These are phyloP conservation scores for Grosmannia clavigera DNA, from an alignment of 2,329 filamentous ascomycete species.

Conservation along the genomic window DNA sequence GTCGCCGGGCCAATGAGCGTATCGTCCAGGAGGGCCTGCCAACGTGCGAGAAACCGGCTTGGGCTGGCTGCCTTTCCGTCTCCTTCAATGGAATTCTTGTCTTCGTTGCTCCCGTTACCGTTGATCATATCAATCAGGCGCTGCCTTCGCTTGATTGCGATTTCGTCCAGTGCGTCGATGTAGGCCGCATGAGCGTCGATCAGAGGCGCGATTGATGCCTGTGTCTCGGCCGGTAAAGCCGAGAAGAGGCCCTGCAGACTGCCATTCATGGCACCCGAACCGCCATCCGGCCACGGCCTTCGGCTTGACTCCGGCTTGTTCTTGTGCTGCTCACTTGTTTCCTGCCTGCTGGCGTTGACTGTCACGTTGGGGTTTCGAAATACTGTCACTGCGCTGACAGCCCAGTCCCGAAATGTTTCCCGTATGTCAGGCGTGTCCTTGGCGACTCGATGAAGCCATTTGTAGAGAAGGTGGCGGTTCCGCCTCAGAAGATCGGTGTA, in stretches of 20 bases:
- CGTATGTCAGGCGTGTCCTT: slow-evolving; percentile 55
- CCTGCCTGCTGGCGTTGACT: neutral
- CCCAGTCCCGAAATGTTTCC: slow-evolving; percentile 48
- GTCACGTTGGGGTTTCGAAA: slow-evolving; percentile 29
- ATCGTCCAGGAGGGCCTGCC: slow-evolving; percentile 60
- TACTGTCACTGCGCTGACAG: slow-evolving; percentile 40
- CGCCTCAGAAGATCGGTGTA: slow-evolving; percentile 55
- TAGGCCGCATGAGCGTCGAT: slow-evolving; percentile 51
- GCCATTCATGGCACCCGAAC: slow-evolving; percentile 24
- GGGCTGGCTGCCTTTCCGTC: slow-evolving; percentile 33
- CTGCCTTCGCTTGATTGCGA: slow-evolving; percentile 44
- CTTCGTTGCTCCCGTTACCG: slow-evolving; percentile 7
- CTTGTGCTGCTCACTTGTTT: neutral
- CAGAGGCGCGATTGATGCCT: slow-evolving; percentile 31
- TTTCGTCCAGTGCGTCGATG: slow-evolving; percentile 38
- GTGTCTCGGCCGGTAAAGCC: slow-evolving; percentile 33
- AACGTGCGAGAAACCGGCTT: slow-evolving; percentile 58
- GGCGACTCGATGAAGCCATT: slow-evolving; percentile 58
- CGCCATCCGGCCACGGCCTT: slow-evolving; percentile 19
- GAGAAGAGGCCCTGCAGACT: slow-evolving; percentile 29
- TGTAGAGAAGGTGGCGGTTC: slow-evolving; percentile 52
- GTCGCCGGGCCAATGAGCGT: slow-evolving; percentile 48
- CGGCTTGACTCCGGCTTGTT: no score
- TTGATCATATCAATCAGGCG: slow-evolving; percentile 34
- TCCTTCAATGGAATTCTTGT: neutral